phyloP scores from a whole-genome alignment of 495 filamentous ascomycete species.

The Lineolata rhizophorae region DNA sequence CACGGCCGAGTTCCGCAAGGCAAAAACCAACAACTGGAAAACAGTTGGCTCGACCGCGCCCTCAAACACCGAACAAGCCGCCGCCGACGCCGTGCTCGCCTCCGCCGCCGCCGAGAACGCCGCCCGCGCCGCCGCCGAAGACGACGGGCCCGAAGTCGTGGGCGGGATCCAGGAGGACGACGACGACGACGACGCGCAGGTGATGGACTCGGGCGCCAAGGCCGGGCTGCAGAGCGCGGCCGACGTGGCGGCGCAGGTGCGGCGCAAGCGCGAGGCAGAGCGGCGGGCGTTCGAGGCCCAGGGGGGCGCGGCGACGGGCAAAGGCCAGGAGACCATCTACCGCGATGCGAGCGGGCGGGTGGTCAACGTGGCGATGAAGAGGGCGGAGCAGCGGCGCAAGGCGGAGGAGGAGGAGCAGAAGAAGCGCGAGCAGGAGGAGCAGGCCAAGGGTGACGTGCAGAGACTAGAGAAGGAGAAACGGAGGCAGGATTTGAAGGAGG shows the following conservation, averaged over 20 bases:
- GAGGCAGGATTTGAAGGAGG: conserved; percentile 46
- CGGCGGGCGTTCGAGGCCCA: conserved; percentile 25
- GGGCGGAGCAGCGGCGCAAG: conserved; percentile 58
- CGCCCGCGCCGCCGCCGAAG: conserved; percentile 17
- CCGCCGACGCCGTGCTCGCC: conserved; percentile 67
- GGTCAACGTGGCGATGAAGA: conserved; percentile 74
- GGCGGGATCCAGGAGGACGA: too few relatives aligned
- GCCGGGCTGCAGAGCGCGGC: conserved; percentile 71
- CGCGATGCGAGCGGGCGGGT: conserved; percentile 82
- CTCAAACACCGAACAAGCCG: conserved; percentile 29
- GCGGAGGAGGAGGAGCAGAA: conserved; percentile 45
- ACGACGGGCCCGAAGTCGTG: conserved; percentile 20
- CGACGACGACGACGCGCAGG: conserved; percentile 18
- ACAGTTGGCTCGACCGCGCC: conserved; percentile 33
- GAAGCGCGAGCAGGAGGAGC: conserved; percentile 35
- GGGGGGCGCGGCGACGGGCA: conserved; percentile 15
- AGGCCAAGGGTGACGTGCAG: conserved; percentile 72
- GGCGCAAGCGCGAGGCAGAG: conserved; percentile 23
- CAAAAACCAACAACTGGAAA: conserved; percentile 64
- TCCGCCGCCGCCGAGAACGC: conserved; percentile 43
- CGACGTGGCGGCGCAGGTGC: conserved; percentile 53
- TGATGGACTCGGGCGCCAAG: conserved; percentile 68
- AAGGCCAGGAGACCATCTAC: conserved; percentile 62
- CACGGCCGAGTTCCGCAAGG: conserved; percentile 46
- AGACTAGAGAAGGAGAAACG: conserved; percentile 29